These are phyloP conservation scores for Lyophyllum shimeji DNA, from an alignment of 768 basidiomycete species.

Conservation along the genomic window DNA sequence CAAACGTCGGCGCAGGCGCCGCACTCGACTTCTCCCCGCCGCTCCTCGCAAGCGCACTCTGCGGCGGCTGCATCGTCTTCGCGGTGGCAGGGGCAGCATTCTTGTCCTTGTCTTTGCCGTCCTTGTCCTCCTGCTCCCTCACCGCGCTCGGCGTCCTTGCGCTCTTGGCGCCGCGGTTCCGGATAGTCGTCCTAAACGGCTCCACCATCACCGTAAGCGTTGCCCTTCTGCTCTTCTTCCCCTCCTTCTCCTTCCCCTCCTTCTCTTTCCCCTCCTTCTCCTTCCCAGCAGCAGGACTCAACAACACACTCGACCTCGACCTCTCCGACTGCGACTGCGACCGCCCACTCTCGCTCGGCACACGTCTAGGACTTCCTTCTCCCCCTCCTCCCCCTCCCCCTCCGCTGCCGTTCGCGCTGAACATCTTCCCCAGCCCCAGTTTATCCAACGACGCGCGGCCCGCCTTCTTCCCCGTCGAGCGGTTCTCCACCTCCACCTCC, in stretches of 20 bases:
- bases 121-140: background rate
- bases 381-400: conserved; percentile 19
- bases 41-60: conserved; percentile 11
- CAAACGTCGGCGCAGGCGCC: conserved; percentile 10
- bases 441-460: conserved; percentile 75
- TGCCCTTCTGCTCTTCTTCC: conserved; percentile 70
- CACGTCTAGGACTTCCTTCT: conserved; percentile 22
- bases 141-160: conserved; percentile 31
- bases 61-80: conserved; percentile 7
- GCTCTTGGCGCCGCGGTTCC: conserved; percentile 37
- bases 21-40: conserved; percentile 13
- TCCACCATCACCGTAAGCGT: conserved; percentile 89
- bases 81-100: too few relatives aligned
- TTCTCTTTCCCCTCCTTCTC: conserved; percentile 14
- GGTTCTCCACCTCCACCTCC: conserved; percentile 8
- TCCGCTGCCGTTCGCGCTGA: conserved; percentile 30
- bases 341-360: conserved; percentile 37
- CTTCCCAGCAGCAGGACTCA: conserved; percentile 22
- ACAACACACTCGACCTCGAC: conserved; percentile 20
- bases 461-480: conserved; percentile 55
- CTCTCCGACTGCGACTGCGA: conserved; percentile 9
- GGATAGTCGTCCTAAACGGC: conserved; percentile 60
- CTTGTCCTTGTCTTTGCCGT: background rate
- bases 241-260: conserved; percentile 27
- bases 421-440: conserved; percentile 72